Evolutionary conservation across 2,329 filamentous ascomycete species (phyloP).

Genomic region (Fusarium nurragi): DNA sequence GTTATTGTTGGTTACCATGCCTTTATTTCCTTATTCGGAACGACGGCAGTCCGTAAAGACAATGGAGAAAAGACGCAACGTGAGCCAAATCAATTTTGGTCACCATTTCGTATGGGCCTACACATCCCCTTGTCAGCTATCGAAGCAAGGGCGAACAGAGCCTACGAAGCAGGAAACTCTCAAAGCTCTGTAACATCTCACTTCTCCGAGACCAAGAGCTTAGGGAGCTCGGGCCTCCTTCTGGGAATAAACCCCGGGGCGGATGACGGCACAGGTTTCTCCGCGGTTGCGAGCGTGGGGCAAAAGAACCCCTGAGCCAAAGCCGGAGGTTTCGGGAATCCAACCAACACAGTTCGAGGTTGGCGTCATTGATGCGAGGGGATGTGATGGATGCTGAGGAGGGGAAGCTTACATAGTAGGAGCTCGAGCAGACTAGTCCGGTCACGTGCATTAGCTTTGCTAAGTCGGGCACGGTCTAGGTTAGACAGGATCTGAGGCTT

Average conservation of each 20-base stretch:
- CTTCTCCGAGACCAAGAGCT: constrained; percentile 6
- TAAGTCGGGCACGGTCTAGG: neutral
- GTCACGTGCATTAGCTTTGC: neutral
- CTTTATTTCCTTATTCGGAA: neutral
- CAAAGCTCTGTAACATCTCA: constrained; percentile 32
- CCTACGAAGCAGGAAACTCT: too few relatives aligned
- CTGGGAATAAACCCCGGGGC: constrained; percentile 3
- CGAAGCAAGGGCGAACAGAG: constrained; percentile 31
- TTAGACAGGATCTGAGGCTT: neutral
- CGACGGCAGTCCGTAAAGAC: neutral
- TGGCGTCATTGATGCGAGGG: constrained; percentile 33
- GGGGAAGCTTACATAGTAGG: constrained; percentile 1
- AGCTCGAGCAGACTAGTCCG: neutral
- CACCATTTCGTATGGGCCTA: neutral
- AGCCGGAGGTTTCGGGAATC: constrained; percentile 5
- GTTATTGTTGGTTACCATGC: neutral
- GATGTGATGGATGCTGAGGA: constrained; percentile 16
- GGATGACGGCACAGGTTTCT: constrained; percentile 31
- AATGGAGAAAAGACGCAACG: neutral
- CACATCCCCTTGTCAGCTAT: constrained; percentile 15
- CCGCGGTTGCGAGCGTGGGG: constrained; percentile 18
- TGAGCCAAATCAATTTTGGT: neutral
- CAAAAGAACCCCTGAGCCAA: constrained; percentile 11
- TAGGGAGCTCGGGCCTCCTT: constrained; percentile 18
- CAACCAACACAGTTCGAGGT: neutral